phyloP scores from a whole-genome alignment of 805 yeast genomes.

The Sungouiozyma intestinalis region DNA sequence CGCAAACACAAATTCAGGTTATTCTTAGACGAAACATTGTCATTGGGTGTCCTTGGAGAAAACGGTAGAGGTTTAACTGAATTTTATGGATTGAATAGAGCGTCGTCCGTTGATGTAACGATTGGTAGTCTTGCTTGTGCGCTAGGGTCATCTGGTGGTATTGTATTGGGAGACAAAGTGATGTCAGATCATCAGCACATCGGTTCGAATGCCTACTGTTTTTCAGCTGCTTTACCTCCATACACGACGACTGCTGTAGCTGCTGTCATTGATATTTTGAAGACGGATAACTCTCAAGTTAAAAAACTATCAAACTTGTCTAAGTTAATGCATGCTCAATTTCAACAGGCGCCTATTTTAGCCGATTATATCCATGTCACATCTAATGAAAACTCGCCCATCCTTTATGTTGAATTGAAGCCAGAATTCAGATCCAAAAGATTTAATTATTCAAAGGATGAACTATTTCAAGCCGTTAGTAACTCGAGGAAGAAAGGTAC shows the following conservation, averaged over 20 bases:
- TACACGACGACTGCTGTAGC: slow-evolving; percentile 66
- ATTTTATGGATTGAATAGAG: slow-evolving; percentile 54
- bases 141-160: slow-evolving; percentile 84
- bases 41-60: slow-evolving; percentile 77
- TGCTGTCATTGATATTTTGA: slow-evolving; percentile 41
- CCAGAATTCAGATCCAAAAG: slow-evolving; percentile 29
- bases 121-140: slow-evolving; percentile 78
- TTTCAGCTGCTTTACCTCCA: slow-evolving; percentile 91
- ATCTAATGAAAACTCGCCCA: slow-evolving; percentile 53
- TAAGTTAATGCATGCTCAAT: slow-evolving; percentile 29
- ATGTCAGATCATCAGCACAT: slow-evolving; percentile 91
- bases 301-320: slow-evolving; percentile 33
- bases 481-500: slow-evolving; percentile 25
- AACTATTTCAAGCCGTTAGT: slow-evolving; percentile 18
- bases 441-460: slow-evolving; percentile 21
- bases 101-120: slow-evolving; percentile 65
- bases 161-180: slow-evolving; percentile 73
- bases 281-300: slow-evolving; percentile 29
- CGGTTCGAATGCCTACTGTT: slow-evolving; percentile 81
- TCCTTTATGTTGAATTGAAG: slow-evolving; percentile 54
- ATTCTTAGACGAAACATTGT: slow-evolving; percentile 76
- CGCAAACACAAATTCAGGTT: slow-evolving; percentile 75
- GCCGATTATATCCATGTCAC: slow-evolving; percentile 37
- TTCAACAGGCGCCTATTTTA: slow-evolving; percentile 31
- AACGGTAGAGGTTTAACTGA: slow-evolving; percentile 84